Base-by-base conservation (phyloP, 148 eudicot genomes). In the Cornus suecica region DNA sequence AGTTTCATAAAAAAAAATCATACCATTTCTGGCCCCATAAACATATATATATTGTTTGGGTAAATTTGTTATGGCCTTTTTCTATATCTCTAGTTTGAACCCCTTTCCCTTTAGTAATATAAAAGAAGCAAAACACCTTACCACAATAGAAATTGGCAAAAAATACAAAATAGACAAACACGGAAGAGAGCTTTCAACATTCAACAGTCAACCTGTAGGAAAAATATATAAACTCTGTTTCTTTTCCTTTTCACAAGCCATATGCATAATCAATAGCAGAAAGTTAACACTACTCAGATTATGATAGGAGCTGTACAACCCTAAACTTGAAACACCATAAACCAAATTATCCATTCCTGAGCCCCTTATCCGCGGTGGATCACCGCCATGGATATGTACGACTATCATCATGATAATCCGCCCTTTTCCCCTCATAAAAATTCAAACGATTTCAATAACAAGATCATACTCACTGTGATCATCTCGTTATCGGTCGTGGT, bases 391-490 rank as follows among this genome's bases (percentile, higher is more conserved):
- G 20, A 11, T 3, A 48, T 16, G 3, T 0, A 30, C 45, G 76
- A 28, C 0, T 1, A 14, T 61, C 73, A 76, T 65, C 66, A 64
- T 56, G 77, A 61, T 20, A 8, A 31, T 51, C 26, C 54, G 24
- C 28, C 66, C 13, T 10, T 30, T n/a, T 0, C 22, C 29, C 62
- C 2, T 41, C 45, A 74, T 41, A 66, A 23, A 0, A 41, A 9
- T 8, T 58, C 24, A 11, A 76, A 79, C 25, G 70, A 81, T 54
- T 25, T 70, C 4, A 81, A 84, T 71, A 81, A 71, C 68, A 81
- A 66, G 74, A 37, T 81, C 84, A 76, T 83, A 80, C 41, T 85
- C 68, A 83, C 85, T 2, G 86, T 83, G 4, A 75, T 85, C 10
- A 66, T 85, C n/a, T 80, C 88, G 2, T 34, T 85, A 68, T 77